A percentile compares a stretch with the other conserved stretches of the same genome.
phyloP scores from a whole-genome alignment of 306 rosid genomes.

The Medicago arabica region DNA sequence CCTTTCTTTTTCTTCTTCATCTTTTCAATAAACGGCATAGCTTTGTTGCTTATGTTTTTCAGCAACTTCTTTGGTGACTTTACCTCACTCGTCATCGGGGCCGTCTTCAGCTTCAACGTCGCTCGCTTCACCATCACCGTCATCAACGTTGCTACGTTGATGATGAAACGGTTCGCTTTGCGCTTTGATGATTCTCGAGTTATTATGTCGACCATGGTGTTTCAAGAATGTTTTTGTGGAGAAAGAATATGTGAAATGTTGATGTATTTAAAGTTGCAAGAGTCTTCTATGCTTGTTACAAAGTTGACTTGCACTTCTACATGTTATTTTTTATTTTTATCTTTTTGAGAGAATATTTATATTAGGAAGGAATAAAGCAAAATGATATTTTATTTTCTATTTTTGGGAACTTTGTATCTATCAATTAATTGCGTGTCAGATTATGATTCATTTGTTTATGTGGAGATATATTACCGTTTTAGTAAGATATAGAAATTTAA shows the following conservation, averaged over 20 bases:
- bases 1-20: slow-evolving; percentile 20
- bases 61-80: slow-evolving; percentile 57
- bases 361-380: neutral
- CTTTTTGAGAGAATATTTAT: neutral
- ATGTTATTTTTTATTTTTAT: neutral
- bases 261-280: slow-evolving; percentile 1
- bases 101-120: slow-evolving; percentile 49
- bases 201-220: slow-evolving; percentile 22
- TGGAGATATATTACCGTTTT: slow-evolving; percentile 25
- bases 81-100: slow-evolving; percentile 6
- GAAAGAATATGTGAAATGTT: neutral
- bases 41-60: slow-evolving; percentile 55
- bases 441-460: neutral
- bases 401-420: neutral
- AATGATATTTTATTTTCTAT: neutral
- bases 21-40: slow-evolving; percentile 44
- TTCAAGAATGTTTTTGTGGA: neutral
- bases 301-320: neutral
- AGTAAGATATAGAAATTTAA: neutral
- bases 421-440: slow-evolving; percentile 3
- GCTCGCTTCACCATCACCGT: slow-evolving; percentile 56
- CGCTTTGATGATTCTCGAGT: slow-evolving; percentile 35
- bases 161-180: slow-evolving; percentile 29
- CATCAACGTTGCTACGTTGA: slow-evolving; percentile 45
- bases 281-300: slow-evolving; percentile 28